Percentiles rank a stretch among this genome's conserved stretches.
Conservation (phyloP, 2,329 filamentous ascomycete genomes). For the Colletotrichum magnum region DNA sequence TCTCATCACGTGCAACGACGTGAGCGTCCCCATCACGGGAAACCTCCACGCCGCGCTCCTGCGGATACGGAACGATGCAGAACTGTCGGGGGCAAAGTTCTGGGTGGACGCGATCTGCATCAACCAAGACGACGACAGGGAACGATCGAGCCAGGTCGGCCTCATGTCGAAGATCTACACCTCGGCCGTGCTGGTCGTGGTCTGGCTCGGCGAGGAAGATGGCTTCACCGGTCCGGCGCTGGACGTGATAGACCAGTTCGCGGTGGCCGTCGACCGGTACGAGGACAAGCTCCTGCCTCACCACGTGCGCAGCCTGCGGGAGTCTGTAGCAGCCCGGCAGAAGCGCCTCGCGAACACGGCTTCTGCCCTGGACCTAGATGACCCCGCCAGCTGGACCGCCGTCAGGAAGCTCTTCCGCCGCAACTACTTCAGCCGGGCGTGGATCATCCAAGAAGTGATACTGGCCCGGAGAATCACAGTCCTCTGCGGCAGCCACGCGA, state of each 20-base stretch:
- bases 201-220: conserved; percentile 34
- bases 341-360: neutral
- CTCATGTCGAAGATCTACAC: conserved; percentile 41
- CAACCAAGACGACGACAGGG: conserved; percentile 36
- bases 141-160: conserved; percentile 39
- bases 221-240: neutral
- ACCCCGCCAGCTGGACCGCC: conserved; percentile 13
- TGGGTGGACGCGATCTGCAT: conserved; percentile 42
- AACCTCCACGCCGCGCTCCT: neutral
- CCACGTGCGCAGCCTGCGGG: neutral
- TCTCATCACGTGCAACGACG: conserved; percentile 5
- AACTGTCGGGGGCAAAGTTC: neutral
- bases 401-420: conserved; percentile 29
- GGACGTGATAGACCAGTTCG: neutral
- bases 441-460: conserved; percentile 42
- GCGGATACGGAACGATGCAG: neutral
- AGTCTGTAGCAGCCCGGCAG: neutral
- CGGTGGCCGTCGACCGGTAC: neutral
- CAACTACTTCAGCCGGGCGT: conserved; percentile 41
- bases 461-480: conserved; percentile 10
- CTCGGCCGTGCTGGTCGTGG: conserved; percentile 27
- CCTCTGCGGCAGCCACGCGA: conserved; percentile 3
- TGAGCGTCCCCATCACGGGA: neutral
- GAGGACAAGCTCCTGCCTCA: neutral
- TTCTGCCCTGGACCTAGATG: neutral